phyloP scores from a whole-genome alignment of 1,284 basidiomycete genomes.

The Cryptococcus sp. region DNA sequence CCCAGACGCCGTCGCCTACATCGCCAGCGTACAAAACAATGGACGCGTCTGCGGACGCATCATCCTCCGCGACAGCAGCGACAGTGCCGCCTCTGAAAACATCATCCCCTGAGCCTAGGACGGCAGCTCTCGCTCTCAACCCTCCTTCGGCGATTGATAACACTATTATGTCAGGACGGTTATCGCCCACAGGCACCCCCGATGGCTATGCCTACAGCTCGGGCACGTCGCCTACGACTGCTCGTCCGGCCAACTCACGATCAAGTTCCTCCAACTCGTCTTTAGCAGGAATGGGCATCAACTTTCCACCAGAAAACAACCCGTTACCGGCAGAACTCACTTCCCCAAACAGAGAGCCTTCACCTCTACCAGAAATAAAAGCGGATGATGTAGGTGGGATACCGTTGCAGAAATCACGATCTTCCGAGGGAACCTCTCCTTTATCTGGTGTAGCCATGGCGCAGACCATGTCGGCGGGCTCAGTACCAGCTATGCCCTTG shows the following conservation, averaged over 20 bases:
- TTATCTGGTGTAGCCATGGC: no score
- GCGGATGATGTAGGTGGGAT: no score
- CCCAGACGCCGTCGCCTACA: conserved; percentile 19
- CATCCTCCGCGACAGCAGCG: background rate
- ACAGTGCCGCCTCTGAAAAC: background rate
- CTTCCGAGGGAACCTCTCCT: background rate
- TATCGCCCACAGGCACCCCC: background rate
- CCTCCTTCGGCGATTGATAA: background rate
- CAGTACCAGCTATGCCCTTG: no score
- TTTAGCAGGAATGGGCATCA: conserved; percentile 26
- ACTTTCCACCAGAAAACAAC: conserved; percentile 21
- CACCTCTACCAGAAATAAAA: background rate
- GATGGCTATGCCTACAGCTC: background rate
- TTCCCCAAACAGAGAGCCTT: background rate
- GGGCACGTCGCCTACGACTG: background rate
- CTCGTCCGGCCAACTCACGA: background rate
- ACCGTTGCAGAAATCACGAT: background rate
- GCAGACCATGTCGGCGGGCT: no score
- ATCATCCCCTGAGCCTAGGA: no score
- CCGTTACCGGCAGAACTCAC: conserved; percentile 19
- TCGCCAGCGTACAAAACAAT: conserved; percentile 3
- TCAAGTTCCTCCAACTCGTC: background rate
- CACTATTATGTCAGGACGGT: background rate
- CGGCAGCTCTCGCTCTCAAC: no score
- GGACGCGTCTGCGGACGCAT: background rate